A percentile compares a stretch with the other conserved stretches of the same genome.
Conservation (phyloP, 1,139 yeast genomes). For the Nadsonia commutata region DNA sequence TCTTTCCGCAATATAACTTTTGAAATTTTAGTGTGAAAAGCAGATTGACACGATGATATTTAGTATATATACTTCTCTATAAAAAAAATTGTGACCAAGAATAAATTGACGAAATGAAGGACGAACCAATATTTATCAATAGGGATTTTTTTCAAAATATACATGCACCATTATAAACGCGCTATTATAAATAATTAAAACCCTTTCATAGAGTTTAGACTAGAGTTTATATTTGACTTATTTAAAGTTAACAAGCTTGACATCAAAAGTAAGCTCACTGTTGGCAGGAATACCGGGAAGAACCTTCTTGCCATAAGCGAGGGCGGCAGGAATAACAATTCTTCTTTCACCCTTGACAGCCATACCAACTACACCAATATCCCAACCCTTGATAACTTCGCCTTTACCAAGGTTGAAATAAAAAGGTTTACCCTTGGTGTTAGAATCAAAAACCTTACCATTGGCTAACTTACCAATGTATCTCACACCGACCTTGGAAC, state of each 20-base stretch:
- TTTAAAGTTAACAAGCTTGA: slow-evolving; percentile 81
- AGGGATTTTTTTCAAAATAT: no score
- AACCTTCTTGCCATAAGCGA: slow-evolving; percentile 90
- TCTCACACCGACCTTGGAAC: slow-evolving; percentile 88
- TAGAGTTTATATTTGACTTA: no score
- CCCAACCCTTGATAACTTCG: slow-evolving; percentile 98
- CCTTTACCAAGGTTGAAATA: slow-evolving; percentile 85
- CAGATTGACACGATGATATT: no score
- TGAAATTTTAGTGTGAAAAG: no score
- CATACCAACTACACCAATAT: slow-evolving; percentile 97
- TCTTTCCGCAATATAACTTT: no score
- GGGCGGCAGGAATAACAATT: slow-evolving; percentile 85
- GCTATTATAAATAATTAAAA: no score
- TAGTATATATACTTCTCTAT: no score
- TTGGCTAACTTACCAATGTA: slow-evolving; percentile 94
- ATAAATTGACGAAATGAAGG: no score
- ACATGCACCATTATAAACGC: no score
- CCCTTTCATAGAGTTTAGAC: no score
- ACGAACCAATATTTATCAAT: no score
- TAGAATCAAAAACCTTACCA: slow-evolving; percentile 93
- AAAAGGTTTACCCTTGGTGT: slow-evolving; percentile 95
- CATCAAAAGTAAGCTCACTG: slow-evolving; percentile 91
- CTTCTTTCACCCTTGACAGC: slow-evolving; percentile 98
- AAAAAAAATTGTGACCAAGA: no score
- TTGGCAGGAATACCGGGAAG: slow-evolving; percentile 96